phyloP scores from a whole-genome alignment of 768 basidiomycete species.

The Nevesoporus exiguus region DNA sequence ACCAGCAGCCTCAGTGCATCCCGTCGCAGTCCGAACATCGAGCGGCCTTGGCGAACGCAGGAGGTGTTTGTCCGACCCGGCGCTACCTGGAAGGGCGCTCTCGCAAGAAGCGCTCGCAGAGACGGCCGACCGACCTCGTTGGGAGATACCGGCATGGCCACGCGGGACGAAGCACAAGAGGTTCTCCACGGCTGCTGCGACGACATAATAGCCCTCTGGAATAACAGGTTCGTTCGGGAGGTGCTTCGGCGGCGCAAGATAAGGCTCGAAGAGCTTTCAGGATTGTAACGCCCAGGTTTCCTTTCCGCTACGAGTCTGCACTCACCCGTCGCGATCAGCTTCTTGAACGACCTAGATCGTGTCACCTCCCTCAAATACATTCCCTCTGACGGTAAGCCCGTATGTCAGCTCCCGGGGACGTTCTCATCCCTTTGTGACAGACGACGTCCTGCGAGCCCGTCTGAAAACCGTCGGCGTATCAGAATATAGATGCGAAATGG shows the following conservation, averaged over 20 bases:
- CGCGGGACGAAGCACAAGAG: constrained; percentile 38
- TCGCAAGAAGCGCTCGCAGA: constrained; percentile 36
- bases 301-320: neutral
- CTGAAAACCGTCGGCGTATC: constrained; percentile 71
- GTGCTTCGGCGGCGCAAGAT: constrained; percentile 43
- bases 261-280: constrained; percentile 48
- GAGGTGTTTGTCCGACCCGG: constrained; percentile 58
- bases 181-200: constrained; percentile 39
- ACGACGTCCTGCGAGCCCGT: constrained; percentile 51
- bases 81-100: constrained; percentile 59
- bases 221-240: constrained; percentile 40
- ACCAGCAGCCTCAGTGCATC: constrained; percentile 21
- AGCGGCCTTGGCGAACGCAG: constrained; percentile 31
- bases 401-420: neutral
- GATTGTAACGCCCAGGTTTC: constrained; percentile 38
- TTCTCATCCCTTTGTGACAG: constrained; percentile 26
- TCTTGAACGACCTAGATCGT: constrained; percentile 49
- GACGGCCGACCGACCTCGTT: constrained; percentile 27
- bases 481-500: constrained; percentile 83
- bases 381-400: constrained; percentile 43
- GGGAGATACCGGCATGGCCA: constrained; percentile 24
- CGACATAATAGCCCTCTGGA: constrained; percentile 48
- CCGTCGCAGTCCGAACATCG: constrained; percentile 16
- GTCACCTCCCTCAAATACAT: constrained; percentile 43
- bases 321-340: constrained; percentile 31